Base-by-base conservation (phyloP, 176 grass and related monocot species). In the Metroxylon sagu region DNA sequence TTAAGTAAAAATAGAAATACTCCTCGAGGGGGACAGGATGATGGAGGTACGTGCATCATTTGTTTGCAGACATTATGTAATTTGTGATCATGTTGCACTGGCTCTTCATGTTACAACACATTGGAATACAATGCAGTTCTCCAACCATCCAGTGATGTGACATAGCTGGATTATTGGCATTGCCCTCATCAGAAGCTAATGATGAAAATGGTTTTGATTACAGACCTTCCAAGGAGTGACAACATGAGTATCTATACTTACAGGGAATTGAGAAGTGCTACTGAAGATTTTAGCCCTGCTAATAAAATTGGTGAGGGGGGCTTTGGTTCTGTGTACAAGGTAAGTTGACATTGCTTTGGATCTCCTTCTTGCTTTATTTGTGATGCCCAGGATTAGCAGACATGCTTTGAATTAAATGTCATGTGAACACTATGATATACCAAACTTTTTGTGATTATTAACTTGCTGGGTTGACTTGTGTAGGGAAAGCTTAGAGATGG, bases 271-370 rank as follows among this genome's bases (percentile, higher is more conserved):
- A 84, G 49, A 51, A 80, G 72, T 76, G 91, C 91, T 23, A 95
- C 86, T 25, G 68, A 80, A 54, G 80, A 87, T 18, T 95, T 95
- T 68, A 56, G 49, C 65, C 19, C 21, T 4, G 60, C 27, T 56
- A 86, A 87, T 58, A 95, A 85, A 79, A 73, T 95, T 54, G 91
- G 91, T 28, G 63, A 95, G 67, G 91, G 91, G 64, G 89, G 86
- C 66, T 95, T 90, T 60, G 86, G 91, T 25, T 74, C 71, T 49
- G 91, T 95, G 16, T 95, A 87, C 70, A 60, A 84, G 80, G 91
- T 84, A 70, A 70, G 29, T 59, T 58, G 31, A 35, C 31, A 35
- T 35, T 35, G 31, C 31, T 35, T 35, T 35, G 31, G 31, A 35
- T 35, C 31, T 35, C 7, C 6, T 35, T 35, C 31, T 6, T 35